Base-by-base conservation (phyloP, 2,329 filamentous ascomycete genomes). In the Aspergillus fumigatus region DNA sequence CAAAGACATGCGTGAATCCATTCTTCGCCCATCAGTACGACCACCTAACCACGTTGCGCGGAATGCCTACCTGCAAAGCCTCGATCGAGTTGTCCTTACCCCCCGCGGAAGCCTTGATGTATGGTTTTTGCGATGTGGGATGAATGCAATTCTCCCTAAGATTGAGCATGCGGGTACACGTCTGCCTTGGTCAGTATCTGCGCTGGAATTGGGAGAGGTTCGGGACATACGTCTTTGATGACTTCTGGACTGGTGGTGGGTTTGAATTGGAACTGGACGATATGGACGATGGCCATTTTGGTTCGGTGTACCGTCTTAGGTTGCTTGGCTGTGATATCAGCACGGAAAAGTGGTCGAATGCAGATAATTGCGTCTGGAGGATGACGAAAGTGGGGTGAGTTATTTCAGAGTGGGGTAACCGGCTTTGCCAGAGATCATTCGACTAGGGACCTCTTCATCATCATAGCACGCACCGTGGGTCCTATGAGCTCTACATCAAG, bases 231-330 rank as follows among this genome's bases (percentile, higher is more conserved):
- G 64, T 83, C 79, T 62, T 82, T 75, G 7, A 88, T 75, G 32
- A 81, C 75, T 17, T 80, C 78, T 0, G 76, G 62, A 1, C 76
- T 74, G 1, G 77, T 70, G 0, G 75, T 74, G 0, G 82, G 70
- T 66, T 86, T 86, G 76, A 88, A 88, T 59, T 84, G 79, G 65
- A 89, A 87, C 26, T 88, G 75, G 3, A 90, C 86, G 51, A 89
- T 80, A 68, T 90, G 88, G n/a, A 83, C 76, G 62, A 89, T 79
- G 0, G 84, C 68, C 86, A 88, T 88, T 2, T n/a, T 57, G 58
- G 27, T n/a, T 21, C 26, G 1, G 27, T 14, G n/a, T 21, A 45
- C 4, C 3, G 41, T 45, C 2, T 6, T 6, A 45, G 3, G 41
- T 3, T 2, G 41, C 19, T 21, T 19, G 0, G 3, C 4, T 19